phyloP scores from a whole-genome alignment of 129 eudicot species.

The Flaveria linearis region DNA sequence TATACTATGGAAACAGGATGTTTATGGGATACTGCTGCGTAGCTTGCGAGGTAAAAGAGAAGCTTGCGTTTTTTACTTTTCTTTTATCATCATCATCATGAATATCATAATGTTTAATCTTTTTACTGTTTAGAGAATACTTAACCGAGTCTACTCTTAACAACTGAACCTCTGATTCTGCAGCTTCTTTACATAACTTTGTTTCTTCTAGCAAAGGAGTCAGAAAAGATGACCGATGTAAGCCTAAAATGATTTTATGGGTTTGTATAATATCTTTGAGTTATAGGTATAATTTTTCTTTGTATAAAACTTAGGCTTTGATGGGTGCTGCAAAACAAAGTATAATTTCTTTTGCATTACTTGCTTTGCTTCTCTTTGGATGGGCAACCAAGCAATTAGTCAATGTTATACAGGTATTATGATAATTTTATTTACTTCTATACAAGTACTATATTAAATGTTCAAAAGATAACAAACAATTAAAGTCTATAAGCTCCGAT shows the following conservation, averaged over 20 bases:
- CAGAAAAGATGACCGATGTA: conserved; percentile 64
- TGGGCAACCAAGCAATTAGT: conserved; percentile 87
- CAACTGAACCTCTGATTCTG: conserved; percentile 21
- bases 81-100: not conserved
- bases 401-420: conserved; percentile 82
- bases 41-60: conserved; percentile 78
- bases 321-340: conserved; percentile 46
- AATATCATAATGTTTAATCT: not conserved
- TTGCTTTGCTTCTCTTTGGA: conserved; percentile 67
- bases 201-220: conserved; percentile 81
- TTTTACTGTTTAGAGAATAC: not conserved
- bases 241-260: conserved; percentile 27
- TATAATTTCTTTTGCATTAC: conserved; percentile 43
- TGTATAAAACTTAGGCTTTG: conserved; percentile 41
- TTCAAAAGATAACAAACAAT: no score
- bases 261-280: conserved; percentile 4
- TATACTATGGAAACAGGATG: conserved; percentile 81
- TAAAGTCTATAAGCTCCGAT: no score
- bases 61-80: conserved; percentile 7
- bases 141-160: not conserved
- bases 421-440: not conserved
- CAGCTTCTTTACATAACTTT: conserved; percentile 88
- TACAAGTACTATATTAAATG: not conserved
- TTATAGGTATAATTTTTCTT: conserved; percentile 16
- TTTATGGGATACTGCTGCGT: conserved; percentile 93